Evolutionary conservation across 139 green algal genomes (phyloP).

Genomic region (Coelastrella sp.): DNA sequence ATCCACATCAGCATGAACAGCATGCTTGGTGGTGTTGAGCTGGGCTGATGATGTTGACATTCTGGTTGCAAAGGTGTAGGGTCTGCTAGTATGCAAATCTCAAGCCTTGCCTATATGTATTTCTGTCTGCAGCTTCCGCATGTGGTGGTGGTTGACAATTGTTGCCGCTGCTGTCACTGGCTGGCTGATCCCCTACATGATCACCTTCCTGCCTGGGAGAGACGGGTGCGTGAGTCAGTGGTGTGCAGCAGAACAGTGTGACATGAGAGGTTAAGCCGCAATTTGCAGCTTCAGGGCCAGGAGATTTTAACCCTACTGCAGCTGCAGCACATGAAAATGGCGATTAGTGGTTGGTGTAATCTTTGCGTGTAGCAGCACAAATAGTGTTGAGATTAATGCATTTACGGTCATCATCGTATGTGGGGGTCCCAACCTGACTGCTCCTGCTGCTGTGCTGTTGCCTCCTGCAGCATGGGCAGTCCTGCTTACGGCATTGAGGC

Average conservation of each 20-base stretch:
- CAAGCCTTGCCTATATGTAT: background rate
- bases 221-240: constrained; percentile 25
- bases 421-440: too few species aligned
- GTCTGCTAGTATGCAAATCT: background rate
- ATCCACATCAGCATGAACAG: too few species aligned
- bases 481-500: constrained; percentile 28
- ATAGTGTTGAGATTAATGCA: too few species aligned
- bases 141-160: constrained; percentile 46
- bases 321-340: too few species aligned
- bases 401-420: too few species aligned
- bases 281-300: too few species aligned
- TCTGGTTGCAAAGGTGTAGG: background rate
- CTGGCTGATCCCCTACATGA: constrained; percentile 27
- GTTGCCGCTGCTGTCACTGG: constrained; percentile 23
- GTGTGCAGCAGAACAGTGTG: background rate
- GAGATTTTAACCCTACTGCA: too few species aligned
- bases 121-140: constrained; percentile 24
- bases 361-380: too few species aligned
- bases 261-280: background rate
- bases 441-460: constrained; percentile 8
- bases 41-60: too few species aligned
- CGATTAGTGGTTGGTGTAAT: too few species aligned
- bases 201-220: constrained; percentile 8
- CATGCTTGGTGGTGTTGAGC: background rate
- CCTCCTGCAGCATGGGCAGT: background rate